These are phyloP conservation scores for Kwoniella sp. DNA, from an alignment of 768 basidiomycete genomes.

Conservation along the genomic window DNA sequence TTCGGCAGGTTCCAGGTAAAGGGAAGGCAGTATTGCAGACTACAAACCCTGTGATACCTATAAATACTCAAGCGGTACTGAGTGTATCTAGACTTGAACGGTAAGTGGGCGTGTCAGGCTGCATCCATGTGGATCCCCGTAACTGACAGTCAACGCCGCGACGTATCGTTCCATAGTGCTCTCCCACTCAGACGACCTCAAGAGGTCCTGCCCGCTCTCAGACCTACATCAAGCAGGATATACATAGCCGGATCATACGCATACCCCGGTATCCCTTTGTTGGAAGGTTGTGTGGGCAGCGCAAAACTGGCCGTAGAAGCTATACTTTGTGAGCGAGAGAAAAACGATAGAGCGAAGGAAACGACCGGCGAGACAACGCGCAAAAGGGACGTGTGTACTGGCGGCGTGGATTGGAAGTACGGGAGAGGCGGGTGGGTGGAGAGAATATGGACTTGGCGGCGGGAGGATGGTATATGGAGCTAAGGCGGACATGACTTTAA, in stretches of 20 bases:
- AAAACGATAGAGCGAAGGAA: slow-evolving; percentile 4
- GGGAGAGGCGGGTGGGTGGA: slow-evolving; percentile 33
- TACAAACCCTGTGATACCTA: slow-evolving; percentile 69
- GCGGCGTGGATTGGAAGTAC: slow-evolving; percentile 30
- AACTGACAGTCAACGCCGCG: too few species aligned
- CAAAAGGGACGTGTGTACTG: slow-evolving; percentile 36
- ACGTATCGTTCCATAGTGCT: slow-evolving; percentile 58
- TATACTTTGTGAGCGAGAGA: slow-evolving; percentile 4
- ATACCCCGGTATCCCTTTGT: slow-evolving; percentile 70
- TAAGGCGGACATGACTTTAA: background rate
- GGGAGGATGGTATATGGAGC: background rate
- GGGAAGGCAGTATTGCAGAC: slow-evolving; percentile 63
- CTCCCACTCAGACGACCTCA: slow-evolving; percentile 51
- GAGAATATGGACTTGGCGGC: slow-evolving; percentile 33
- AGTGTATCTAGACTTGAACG: slow-evolving; percentile 67
- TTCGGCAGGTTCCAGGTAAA: slow-evolving; percentile 26
- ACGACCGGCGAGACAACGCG: too few species aligned
- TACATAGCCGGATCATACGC: slow-evolving; percentile 77
- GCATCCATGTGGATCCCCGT: too few species aligned
- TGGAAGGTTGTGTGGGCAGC: slow-evolving; percentile 78
- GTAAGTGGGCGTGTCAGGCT: too few species aligned
- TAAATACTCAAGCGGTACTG: slow-evolving; percentile 61
- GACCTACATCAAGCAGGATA: slow-evolving; percentile 54
- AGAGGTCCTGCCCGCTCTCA: background rate
- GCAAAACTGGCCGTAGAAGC: slow-evolving; percentile 62